Base-by-base conservation (phyloP, 768 basidiomycete species). In the Ramaria rubella region DNA sequence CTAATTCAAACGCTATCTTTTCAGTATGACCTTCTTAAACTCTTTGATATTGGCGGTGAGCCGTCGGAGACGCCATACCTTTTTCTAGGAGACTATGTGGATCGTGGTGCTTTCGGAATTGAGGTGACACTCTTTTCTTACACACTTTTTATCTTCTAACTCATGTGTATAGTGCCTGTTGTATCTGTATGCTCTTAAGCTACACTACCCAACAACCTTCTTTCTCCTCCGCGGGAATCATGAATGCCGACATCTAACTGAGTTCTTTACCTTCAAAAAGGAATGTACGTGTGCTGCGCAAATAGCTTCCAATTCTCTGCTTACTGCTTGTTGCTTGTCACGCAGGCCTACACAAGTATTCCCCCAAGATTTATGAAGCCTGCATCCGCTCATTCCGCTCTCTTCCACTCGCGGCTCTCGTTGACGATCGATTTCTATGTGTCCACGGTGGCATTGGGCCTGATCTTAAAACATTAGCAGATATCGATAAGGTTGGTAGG, bases 251-350 rank as follows among this genome's bases (percentile, higher is more conserved):
- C 94, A 98, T 73, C 76, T 98, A 46, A 98, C 95, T 2, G 93
- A 94, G 71, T 96, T 94, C 69, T 97, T 97, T 67, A 97, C 95
- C 8, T 98, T 98, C 77, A 94, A 93, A 74, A 86, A 91, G 60
- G 95, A 98, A 86, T 88, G 87, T 94, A 64, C 72, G 85, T 70
- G 30, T 2, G n/a, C n/a, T n/a, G n/a, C n/a, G n/a, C n/a, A n/a
- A n/a, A n/a, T n/a, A n/a, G n/a, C n/a, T n/a, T n/a, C n/a, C n/a
- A n/a, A n/a, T n/a, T n/a, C n/a, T n/a, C n/a, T n/a, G n/a, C n/a
- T n/a, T n/a, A n/a, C n/a, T n/a, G n/a, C n/a, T n/a, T n/a, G n/a
- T n/a, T n/a, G n/a, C n/a, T n/a, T n/a, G n/a, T n/a, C n/a, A n/a
- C n/a, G n/a, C 63, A 93, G 90, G 90, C 69, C 78, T 91, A 59